These are phyloP conservation scores for Lentinula sp. DNA, from an alignment of 768 basidiomycete species.

Conservation along the genomic window DNA sequence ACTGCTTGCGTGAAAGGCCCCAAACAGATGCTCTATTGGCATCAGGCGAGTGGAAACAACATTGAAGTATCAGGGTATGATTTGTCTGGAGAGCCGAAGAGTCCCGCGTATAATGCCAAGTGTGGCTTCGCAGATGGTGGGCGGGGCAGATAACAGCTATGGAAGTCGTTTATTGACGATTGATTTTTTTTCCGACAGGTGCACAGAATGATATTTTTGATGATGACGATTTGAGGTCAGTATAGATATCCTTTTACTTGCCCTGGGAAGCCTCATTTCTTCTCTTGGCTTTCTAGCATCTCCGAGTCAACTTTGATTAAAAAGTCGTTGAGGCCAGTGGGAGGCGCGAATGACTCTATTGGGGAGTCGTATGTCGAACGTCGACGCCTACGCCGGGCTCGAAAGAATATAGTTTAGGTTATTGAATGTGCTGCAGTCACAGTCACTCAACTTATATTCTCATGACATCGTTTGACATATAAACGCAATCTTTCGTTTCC, in stretches of 20 bases:
- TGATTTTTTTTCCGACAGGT: constrained; percentile 16
- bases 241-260: no score
- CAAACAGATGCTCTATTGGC: constrained; percentile 53
- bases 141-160: not conserved
- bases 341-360: not conserved
- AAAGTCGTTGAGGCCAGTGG: not conserved
- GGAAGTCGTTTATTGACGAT: not conserved
- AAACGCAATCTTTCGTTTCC: no score
- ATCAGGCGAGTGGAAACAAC: constrained; percentile 44
- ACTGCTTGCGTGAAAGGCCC: constrained; percentile 39
- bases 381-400: not conserved
- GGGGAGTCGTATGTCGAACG: not conserved
- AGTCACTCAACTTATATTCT: no score
- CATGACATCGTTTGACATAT: no score
- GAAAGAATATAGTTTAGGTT: not conserved
- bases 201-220: constrained; percentile 36
- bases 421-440: not conserved
- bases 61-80: constrained; percentile 31
- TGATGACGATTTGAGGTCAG: not conserved
- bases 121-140: constrained; percentile 39
- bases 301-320: not conserved
- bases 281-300: not conserved
- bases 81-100: constrained; percentile 27
- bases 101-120: constrained; percentile 43
- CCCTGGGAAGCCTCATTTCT: not conserved